Evolutionary conservation across 768 basidiomycete species (phyloP).

Genomic region (Phlebiopsis flavidoalba): DNA sequence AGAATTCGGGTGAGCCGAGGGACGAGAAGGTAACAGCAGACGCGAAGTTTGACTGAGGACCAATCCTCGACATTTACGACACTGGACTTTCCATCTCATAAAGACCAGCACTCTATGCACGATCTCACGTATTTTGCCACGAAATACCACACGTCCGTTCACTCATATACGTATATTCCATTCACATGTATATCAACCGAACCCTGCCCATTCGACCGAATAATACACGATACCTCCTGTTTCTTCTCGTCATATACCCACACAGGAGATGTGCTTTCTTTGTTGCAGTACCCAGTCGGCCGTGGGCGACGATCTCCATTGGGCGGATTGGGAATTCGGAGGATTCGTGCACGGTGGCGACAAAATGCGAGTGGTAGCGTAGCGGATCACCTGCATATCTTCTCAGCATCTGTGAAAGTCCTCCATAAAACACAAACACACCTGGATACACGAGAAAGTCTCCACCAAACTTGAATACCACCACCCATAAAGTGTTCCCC

Average conservation of each 20-base stretch:
- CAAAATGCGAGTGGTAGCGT: slow-evolving; percentile 96
- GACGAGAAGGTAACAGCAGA: not conserved
- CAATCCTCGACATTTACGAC: not conserved
- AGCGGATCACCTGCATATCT: slow-evolving; percentile 75
- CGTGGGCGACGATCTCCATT: slow-evolving; percentile 95
- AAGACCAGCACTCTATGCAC: slow-evolving; percentile 5
- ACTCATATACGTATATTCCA: not conserved
- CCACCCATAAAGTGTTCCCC: slow-evolving; percentile 84
- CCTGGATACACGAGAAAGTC: slow-evolving; percentile 97
- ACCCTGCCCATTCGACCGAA: slow-evolving; percentile 89
- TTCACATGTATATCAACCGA: slow-evolving; percentile 44
- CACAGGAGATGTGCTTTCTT: slow-evolving; percentile 95
- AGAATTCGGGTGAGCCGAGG: slow-evolving; percentile 6
- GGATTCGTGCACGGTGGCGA: slow-evolving; percentile 73
- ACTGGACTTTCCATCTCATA: not conserved
- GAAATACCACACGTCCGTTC: not conserved
- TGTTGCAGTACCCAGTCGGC: slow-evolving; percentile 91
- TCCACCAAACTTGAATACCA: slow-evolving; percentile 91
- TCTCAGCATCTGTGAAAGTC: not conserved
- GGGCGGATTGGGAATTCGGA: slow-evolving; percentile 59
- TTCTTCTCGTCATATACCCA: slow-evolving; percentile 79
- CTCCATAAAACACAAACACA: slow-evolving; percentile 26
- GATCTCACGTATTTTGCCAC: not conserved
- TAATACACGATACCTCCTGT: slow-evolving; percentile 64
- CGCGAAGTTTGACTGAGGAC: slow-evolving; percentile 39